phyloP scores from a whole-genome alignment of 2,329 filamentous ascomycete species.

The Neonectria sp. region DNA sequence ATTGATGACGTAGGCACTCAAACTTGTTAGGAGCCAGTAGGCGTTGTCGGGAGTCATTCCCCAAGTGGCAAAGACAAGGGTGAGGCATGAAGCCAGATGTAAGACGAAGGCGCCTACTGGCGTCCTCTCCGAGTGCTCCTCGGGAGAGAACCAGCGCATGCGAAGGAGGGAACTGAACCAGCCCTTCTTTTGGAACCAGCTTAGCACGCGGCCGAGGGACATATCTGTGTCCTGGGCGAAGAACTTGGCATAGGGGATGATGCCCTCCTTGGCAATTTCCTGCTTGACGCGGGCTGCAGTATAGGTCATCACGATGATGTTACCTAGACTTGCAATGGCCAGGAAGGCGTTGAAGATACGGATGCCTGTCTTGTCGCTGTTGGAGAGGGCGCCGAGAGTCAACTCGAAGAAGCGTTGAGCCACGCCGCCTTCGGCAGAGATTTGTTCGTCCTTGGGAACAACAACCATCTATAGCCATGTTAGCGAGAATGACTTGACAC shows the following conservation, averaged over 20 bases:
- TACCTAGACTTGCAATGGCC: constrained; percentile 68
- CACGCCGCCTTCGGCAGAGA: constrained; percentile 39
- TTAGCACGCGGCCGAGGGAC: constrained; percentile 52
- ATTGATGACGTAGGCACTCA: constrained; percentile 54
- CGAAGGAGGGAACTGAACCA: constrained; percentile 49
- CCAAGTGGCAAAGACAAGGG: constrained; percentile 55
- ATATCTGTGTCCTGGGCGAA: constrained; percentile 59
- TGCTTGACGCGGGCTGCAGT: constrained; percentile 70
- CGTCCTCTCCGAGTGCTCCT: constrained; percentile 54
- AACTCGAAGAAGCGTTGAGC: constrained; percentile 54
- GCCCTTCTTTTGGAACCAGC: constrained; percentile 50
- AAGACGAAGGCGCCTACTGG: constrained; percentile 54
- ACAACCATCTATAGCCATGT: constrained; percentile 56
- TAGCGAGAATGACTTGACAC: not conserved
- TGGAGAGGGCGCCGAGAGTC: constrained; percentile 49
- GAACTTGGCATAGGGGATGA: constrained; percentile 65
- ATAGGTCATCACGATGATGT: constrained; percentile 71
- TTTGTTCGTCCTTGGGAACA: constrained; percentile 46
- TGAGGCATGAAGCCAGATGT: constrained; percentile 52
- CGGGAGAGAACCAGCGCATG: constrained; percentile 51
- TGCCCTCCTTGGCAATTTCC: constrained; percentile 72
- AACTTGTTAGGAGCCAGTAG: constrained; percentile 51
- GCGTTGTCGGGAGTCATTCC: constrained; percentile 42
- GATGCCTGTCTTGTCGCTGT: constrained; percentile 45
- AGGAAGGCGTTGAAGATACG: constrained; percentile 64